phyloP scores from a whole-genome alignment of 164 flowering plant genomes.

The Tinospora cordifolia region DNA sequence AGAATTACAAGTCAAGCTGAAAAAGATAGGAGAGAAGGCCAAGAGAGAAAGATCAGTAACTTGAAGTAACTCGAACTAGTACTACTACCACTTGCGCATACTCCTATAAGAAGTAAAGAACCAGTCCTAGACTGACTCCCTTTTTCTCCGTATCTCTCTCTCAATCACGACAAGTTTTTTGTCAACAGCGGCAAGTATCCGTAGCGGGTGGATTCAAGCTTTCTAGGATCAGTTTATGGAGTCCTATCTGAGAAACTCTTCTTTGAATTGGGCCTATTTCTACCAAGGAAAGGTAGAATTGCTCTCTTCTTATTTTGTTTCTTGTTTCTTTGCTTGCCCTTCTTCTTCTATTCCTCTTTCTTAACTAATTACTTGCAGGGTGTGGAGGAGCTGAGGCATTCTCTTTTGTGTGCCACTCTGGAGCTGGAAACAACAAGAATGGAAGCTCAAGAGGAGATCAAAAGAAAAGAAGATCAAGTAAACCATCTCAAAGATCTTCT shows the following conservation, averaged over 20 bases:
- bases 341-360: background rate
- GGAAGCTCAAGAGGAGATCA: conserved; percentile 64
- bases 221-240: conserved; percentile 34
- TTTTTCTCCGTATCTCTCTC: background rate
- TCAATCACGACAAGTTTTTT: background rate
- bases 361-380: background rate
- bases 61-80: no score
- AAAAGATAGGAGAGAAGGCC: conserved; percentile 1
- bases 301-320: background rate
- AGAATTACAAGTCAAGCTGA: background rate
- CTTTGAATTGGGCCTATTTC: conserved; percentile 48
- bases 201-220: background rate
- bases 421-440: conserved; percentile 71
- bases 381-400: conserved; percentile 63
- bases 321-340: no score
- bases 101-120: conserved; percentile 11
- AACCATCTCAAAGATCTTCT: conserved; percentile 49
- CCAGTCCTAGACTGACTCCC: background rate
- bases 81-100: background rate
- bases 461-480: conserved; percentile 60
- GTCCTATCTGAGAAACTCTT: conserved; percentile 26
- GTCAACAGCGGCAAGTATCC: background rate
- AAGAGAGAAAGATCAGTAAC: background rate
- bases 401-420: conserved; percentile 47
- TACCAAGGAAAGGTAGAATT: conserved; percentile 66